Evolutionary conservation across 179 eudicot species (phyloP), one percentile per base, ranked within the genome.

Genomic region (Patellifolia procumbens): DNA sequence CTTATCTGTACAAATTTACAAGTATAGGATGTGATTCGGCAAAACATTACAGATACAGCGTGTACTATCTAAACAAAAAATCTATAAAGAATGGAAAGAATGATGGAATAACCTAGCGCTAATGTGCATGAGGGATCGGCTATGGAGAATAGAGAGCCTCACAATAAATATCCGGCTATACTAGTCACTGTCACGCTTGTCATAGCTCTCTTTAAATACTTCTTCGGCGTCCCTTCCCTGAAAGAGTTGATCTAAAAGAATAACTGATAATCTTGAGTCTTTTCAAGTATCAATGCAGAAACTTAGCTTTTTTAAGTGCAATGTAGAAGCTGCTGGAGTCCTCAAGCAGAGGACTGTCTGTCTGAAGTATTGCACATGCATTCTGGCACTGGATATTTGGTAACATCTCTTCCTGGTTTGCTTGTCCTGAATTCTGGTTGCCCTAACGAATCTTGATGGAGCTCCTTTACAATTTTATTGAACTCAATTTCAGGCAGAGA

Each of bases 341-440:
- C 46, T 85, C 74, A 72, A 73, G 75, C 13, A 28, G 75, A 78
- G 15, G 53, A 70, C 69, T 58, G 74, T 63, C 17, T 58, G 66
- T n/a, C 67, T 24, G 88, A 42, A 29, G 48, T 78, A 64, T 83
- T 90, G 87, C 98, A 91, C 99, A 95, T 95, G 75, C 99, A 95
- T 74, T 91, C 97, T 0, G 98, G 93, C 20, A 91, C 80, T 12
- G 98, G 99, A 70, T 88, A 93, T 87, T 91, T 91, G 37, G 97
- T 95, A 28, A 95, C 99, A 74, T 93, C 99, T 70, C 92, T 82
- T 58, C 89, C 91, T 9, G 87, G 81, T 86, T 90, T 93, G 86
- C 83, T 85, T 28, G 87, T 89, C 82, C 97, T 86, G 29, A 95
- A 60, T 56, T 90, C 97, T 1, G 98, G 99, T 71, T 95, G 97